phyloP scores from a whole-genome alignment of 306 rosid genomes.

The Geum urbanum region DNA sequence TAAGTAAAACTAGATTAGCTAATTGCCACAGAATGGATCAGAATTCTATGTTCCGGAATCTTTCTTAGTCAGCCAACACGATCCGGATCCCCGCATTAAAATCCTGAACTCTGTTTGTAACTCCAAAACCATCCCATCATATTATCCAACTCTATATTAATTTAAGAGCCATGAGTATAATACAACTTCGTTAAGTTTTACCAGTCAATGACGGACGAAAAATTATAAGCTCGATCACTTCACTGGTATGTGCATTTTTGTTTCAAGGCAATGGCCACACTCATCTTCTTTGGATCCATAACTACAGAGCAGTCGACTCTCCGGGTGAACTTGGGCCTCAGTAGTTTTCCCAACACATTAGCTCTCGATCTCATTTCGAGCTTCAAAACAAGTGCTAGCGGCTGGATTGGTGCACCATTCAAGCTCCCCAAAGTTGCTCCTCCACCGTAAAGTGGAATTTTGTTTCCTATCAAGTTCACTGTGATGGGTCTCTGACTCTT shows the following conservation, averaged over 20 bases:
- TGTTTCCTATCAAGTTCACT: constrained; percentile 49
- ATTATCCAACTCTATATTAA: neutral
- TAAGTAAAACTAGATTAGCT: neutral
- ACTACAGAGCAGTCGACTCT: constrained; percentile 52
- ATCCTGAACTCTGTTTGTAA: constrained; percentile 3
- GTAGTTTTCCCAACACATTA: constrained; percentile 68
- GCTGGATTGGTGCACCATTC: constrained; percentile 52
- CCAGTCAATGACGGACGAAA: neutral
- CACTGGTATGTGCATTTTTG: constrained; percentile 51
- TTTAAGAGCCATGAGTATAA: neutral
- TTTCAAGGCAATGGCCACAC: constrained; percentile 40
- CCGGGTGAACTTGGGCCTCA: constrained; percentile 70
- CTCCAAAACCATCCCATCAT: neutral
- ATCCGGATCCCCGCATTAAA: constrained; percentile 7
- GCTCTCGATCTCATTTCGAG: constrained; percentile 66
- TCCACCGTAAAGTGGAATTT: constrained; percentile 75
- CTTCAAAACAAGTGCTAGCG: constrained; percentile 47
- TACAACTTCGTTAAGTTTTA: neutral
- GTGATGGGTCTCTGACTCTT: constrained; percentile 58
- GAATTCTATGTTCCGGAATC: constrained; percentile 1
- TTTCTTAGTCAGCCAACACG: constrained; percentile 5
- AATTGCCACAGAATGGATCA: neutral
- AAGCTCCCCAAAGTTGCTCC: constrained; percentile 58
- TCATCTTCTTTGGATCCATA: constrained; percentile 75
- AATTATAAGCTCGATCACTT: neutral